Evolutionary conservation across 768 basidiomycete species (phyloP).

Genomic region (Erythrobasidium yunnanense): DNA sequence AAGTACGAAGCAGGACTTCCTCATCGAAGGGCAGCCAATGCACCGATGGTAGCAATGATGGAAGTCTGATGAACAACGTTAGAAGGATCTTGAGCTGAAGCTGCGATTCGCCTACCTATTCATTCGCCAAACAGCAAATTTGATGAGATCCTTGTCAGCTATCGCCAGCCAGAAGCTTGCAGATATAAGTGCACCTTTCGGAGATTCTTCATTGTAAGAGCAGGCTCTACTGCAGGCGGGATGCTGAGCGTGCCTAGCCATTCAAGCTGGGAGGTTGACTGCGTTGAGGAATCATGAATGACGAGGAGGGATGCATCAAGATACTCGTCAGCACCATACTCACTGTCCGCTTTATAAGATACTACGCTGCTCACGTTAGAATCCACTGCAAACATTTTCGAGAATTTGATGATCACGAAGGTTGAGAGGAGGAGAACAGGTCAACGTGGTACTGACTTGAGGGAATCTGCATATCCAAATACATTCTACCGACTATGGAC

Average conservation of each 20-base stretch:
- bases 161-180: no score
- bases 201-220: conserved; percentile 67
- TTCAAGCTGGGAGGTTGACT: conserved; percentile 56
- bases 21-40: conserved; percentile 34
- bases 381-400: no score
- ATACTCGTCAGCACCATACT: not conserved
- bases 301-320: not conserved
- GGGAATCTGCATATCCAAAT: no score
- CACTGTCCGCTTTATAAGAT: no score
- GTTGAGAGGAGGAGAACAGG: no score
- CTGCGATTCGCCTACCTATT: no score
- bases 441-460: no score
- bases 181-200: conserved; percentile 67
- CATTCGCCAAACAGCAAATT: no score
- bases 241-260: conserved; percentile 80
- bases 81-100: not conserved
- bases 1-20: not conserved
- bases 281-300: conserved; percentile 1
- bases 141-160: no score
- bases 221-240: conserved; percentile 57
- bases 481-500: no score
- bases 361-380: no score
- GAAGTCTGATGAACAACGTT: conserved; percentile 54
- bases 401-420: no score
- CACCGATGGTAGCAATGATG: conserved; percentile 97